These are phyloP conservation scores for Astragalus glycyphyllos DNA, from an alignment of 306 rosid species.

Conservation along the genomic window DNA sequence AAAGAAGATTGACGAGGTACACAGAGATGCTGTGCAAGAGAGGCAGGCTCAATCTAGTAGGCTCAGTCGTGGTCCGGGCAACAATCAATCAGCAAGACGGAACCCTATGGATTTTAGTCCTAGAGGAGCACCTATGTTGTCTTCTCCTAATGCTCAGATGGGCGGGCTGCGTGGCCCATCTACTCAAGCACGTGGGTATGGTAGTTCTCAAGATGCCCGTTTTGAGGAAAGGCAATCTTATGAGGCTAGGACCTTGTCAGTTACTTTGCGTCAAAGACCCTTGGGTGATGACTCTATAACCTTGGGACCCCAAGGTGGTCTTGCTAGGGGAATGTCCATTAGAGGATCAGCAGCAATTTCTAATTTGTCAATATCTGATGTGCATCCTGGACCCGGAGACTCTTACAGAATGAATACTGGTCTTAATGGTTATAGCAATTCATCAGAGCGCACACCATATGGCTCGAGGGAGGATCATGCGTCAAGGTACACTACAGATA, in stretches of 20 bases:
- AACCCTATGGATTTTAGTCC: constrained; percentile 69
- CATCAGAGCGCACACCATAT: constrained; percentile 52
- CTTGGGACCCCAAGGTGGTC: constrained; percentile 96
- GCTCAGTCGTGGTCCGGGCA: constrained; percentile 73
- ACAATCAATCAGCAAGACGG: constrained; percentile 69
- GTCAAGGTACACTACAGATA: constrained; percentile 55
- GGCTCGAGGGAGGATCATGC: constrained; percentile 59
- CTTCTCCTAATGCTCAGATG: constrained; percentile 67
- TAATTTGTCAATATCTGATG: constrained; percentile 50
- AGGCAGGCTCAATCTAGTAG: constrained; percentile 86
- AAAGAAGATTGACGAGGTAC: constrained; percentile 95
- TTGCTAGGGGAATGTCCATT: constrained; percentile 90
- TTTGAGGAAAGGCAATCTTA: constrained; percentile 68
- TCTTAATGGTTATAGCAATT: constrained; percentile 64
- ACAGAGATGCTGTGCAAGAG: constrained; percentile 97
- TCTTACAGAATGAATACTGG: constrained; percentile 60
- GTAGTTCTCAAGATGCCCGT: constrained; percentile 80
- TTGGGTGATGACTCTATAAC: constrained; percentile 71
- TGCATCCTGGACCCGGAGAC: constrained; percentile 49
- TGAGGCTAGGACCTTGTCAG: constrained; percentile 72
- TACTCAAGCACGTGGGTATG: constrained; percentile 69
- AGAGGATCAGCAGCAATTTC: constrained; percentile 75
- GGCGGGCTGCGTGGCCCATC: constrained; percentile 72
- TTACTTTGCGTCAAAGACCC: constrained; percentile 68
- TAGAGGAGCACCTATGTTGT: constrained; percentile 65